Evolutionary conservation across 495 filamentous ascomycete species (phyloP), one percentile per base, ranked within the genome.

Genomic region (Podospora appendiculata): DNA sequence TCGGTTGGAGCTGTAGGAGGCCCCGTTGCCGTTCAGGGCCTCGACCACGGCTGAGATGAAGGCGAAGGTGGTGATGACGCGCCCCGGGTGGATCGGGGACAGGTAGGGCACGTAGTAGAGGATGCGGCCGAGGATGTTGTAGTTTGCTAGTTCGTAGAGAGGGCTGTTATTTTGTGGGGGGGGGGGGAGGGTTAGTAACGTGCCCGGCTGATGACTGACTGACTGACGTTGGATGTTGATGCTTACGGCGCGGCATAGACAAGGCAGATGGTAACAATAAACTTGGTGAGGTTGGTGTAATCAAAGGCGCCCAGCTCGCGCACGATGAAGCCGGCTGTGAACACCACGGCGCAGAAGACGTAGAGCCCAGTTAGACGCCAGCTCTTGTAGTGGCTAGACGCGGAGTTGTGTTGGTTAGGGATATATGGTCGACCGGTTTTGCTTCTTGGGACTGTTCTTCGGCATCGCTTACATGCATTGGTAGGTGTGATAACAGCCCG

Each of bases 91-190:
- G 49, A 91, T 82, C 0, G 87, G 86, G 0, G 86, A 82, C 54
- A 84, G 78, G 55, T 90, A 85, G 0, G 88, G 88, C 33, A 87
- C 81, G 68, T 89, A 90, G 69, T 86, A 88, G 4, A 93, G 74
- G 45, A 87, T 80, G 7, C 87, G 83, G 19, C 85, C 88, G 17
- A 92, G 79, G 48, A 84, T 79, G 57, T 88, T 76, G 66, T 89
- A 93, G 63, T 93, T 88, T 32, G 81, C 76, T 0, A 83, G 79
- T 56, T 88, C 84, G 54, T 86, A 87, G 43, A 90, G 68, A 6
- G 87, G 87, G 6, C 84, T 87, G 41, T 5, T 32, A 12, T 19
- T 25, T 25, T n/a, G n/a, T n/a, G n/a, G n/a, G 25, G 17, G 3
- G 39, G 39, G 3, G 36, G 6, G 18, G 25, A 25, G 5, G 25